phyloP scores from a whole-genome alignment of 1,284 basidiomycete species.

The Rhizoctonia solani region DNA sequence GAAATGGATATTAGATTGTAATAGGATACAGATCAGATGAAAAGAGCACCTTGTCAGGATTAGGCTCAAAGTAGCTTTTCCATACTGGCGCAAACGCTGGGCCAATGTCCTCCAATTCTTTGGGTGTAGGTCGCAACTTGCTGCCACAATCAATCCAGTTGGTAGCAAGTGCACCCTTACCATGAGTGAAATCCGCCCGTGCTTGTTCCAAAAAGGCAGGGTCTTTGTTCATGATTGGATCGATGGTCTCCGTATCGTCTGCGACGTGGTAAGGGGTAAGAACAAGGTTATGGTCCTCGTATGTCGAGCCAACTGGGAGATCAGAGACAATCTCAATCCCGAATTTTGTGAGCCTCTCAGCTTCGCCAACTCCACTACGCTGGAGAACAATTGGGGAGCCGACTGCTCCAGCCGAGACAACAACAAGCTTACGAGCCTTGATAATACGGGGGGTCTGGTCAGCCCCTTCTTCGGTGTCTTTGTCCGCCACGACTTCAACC shows the following conservation, averaged over 20 bases:
- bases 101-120: slow-evolving; percentile 54
- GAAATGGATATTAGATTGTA: background rate
- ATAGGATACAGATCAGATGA: background rate
- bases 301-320: slow-evolving; percentile 60
- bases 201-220: slow-evolving; percentile 17
- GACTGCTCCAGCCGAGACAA: slow-evolving; percentile 24
- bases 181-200: slow-evolving; percentile 6
- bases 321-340: slow-evolving; percentile 53
- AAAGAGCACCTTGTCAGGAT: slow-evolving; percentile 51
- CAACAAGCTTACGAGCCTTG: slow-evolving; percentile 26
- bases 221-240: slow-evolving; percentile 1
- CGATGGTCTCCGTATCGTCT: slow-evolving; percentile 21
- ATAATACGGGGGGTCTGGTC: slow-evolving; percentile 18
- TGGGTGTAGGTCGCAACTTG: slow-evolving; percentile 54
- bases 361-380: slow-evolving; percentile 56
- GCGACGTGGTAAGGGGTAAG: slow-evolving; percentile 6
- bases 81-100: slow-evolving; percentile 52
- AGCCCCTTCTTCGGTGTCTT: background rate
- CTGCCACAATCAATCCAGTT: slow-evolving; percentile 49
- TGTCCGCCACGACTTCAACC: slow-evolving; percentile 12
- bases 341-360: slow-evolving; percentile 49
- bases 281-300: slow-evolving; percentile 49
- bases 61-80: slow-evolving; percentile 51
- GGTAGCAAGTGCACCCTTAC: slow-evolving; percentile 24
- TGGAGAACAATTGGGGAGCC: slow-evolving; percentile 58